These are phyloP conservation scores for Sporisorium graminicola DNA, from an alignment of 1,284 basidiomycete species.

Conservation along the genomic window DNA sequence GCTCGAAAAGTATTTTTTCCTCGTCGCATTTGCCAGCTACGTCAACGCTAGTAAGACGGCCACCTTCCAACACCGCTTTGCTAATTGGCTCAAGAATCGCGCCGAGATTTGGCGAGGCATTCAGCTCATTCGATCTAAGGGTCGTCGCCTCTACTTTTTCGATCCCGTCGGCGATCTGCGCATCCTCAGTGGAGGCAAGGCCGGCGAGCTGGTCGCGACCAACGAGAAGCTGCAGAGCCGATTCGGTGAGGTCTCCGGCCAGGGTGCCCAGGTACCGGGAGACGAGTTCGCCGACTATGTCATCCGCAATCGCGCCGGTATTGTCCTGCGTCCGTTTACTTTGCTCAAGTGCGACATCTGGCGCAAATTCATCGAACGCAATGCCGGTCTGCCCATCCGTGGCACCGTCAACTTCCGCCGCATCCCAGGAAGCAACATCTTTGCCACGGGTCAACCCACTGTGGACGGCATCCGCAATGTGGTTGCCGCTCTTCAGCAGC, in stretches of 20 bases:
- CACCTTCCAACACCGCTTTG: conserved; percentile 80
- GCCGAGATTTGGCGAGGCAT: conserved; percentile 87
- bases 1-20: conserved; percentile 82
- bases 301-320: conserved; percentile 66
- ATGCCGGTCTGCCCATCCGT: conserved; percentile 73
- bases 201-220: conserved; percentile 49
- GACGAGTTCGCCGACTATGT: conserved; percentile 69
- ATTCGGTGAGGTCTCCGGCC: conserved; percentile 47
- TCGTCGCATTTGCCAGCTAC: conserved; percentile 93
- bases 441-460: conserved; percentile 82
- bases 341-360: conserved; percentile 69
- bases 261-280: conserved; percentile 59
- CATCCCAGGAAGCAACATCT: conserved; percentile 82
- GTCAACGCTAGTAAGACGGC: conserved; percentile 79
- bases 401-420: conserved; percentile 96
- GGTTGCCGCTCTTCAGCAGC: conserved; percentile 72
- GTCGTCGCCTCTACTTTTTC: conserved; percentile 65
- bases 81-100: conserved; percentile 85
- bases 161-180: conserved; percentile 68
- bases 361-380: conserved; percentile 61
- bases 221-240: conserved; percentile 48
- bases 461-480: conserved; percentile 89
- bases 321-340: conserved; percentile 64
- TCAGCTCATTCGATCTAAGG: conserved; percentile 52
- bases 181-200: conserved; percentile 54